phyloP scores from a whole-genome alignment of 2,329 filamentous ascomycete genomes.

The Penicillium expansum region DNA sequence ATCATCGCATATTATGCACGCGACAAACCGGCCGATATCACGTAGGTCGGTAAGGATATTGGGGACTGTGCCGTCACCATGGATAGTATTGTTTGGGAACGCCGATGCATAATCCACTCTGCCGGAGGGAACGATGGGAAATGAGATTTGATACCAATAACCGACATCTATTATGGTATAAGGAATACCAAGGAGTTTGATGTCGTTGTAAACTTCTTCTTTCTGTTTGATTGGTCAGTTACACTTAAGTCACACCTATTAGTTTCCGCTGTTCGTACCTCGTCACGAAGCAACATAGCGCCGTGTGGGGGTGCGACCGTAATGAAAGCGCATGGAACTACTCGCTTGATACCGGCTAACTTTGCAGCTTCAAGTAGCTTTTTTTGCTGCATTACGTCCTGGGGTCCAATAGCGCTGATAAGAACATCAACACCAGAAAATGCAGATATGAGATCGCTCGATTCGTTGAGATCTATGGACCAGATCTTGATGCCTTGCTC shows the following conservation, averaged over 20 bases:
- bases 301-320: constrained; percentile 38
- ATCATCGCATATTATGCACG: neutral
- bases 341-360: constrained; percentile 31
- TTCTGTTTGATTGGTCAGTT: constrained; percentile 32
- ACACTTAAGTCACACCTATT: neutral
- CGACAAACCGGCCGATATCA: constrained; percentile 3
- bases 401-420: constrained; percentile 36
- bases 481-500: constrained; percentile 40
- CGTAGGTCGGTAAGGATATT: neutral
- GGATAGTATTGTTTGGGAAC: neutral
- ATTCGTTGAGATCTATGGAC: neutral
- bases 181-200: constrained; percentile 43
- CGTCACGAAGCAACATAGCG: constrained; percentile 28
- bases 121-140: constrained; percentile 26
- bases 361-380: constrained; percentile 36
- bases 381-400: constrained; percentile 34
- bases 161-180: constrained; percentile 54
- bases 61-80: neutral
- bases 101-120: neutral
- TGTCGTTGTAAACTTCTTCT: constrained; percentile 44
- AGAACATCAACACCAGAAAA: constrained; percentile 39
- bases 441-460: neutral
- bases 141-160: constrained; percentile 49
- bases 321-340: constrained; percentile 45
- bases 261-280: constrained; percentile 12